Evolutionary conservation across 192 early-diverging fungal species (phyloP).

Genomic region (Tieghemiomyces parasiticus): DNA sequence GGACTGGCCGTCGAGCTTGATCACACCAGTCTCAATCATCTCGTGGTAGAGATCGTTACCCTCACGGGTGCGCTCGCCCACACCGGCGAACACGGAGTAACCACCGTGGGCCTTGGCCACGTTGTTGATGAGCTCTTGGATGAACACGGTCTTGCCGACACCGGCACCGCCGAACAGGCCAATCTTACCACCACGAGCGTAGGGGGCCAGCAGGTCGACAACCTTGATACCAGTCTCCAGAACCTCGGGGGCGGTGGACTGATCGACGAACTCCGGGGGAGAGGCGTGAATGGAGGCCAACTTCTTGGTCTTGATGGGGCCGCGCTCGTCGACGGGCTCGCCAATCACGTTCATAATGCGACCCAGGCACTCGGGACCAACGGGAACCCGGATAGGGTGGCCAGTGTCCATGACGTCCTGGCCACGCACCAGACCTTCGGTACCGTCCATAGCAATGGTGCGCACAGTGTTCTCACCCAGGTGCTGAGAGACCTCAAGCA

Average conservation of each 20-base stretch:
- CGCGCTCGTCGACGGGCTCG: constrained; percentile 96
- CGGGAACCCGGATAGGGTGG: constrained; percentile 80
- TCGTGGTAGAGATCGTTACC: constrained; percentile 99
- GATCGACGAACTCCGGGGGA: constrained; percentile 89
- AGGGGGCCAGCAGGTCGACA: constrained; percentile 94
- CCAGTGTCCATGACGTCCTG: constrained; percentile 91
- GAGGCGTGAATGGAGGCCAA: constrained; percentile 76
- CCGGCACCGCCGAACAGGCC: constrained; percentile 98
- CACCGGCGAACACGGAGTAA: constrained; percentile 97
- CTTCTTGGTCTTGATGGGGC: constrained; percentile 88
- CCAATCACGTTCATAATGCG: constrained; percentile 99
- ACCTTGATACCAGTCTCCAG: constrained; percentile 98
- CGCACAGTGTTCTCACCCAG: constrained; percentile 97
- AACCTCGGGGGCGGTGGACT: constrained; percentile 86
- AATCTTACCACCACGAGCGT: constrained; percentile 96
- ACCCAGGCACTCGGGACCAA: constrained; percentile 87
- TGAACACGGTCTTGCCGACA: constrained; percentile 99
- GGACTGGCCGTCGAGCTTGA: constrained; percentile 84
- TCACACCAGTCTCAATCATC: constrained; percentile 93
- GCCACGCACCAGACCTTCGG: constrained; percentile 92
- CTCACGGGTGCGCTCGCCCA: constrained; percentile 98
- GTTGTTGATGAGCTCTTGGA: constrained; percentile 99
- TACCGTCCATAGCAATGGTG: constrained; percentile 99
- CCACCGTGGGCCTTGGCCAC: constrained; percentile 97
- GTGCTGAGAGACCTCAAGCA: constrained; percentile 92